Conservation (phyloP, 2,329 filamentous ascomycete species). For the Penicillium palitans region DNA sequence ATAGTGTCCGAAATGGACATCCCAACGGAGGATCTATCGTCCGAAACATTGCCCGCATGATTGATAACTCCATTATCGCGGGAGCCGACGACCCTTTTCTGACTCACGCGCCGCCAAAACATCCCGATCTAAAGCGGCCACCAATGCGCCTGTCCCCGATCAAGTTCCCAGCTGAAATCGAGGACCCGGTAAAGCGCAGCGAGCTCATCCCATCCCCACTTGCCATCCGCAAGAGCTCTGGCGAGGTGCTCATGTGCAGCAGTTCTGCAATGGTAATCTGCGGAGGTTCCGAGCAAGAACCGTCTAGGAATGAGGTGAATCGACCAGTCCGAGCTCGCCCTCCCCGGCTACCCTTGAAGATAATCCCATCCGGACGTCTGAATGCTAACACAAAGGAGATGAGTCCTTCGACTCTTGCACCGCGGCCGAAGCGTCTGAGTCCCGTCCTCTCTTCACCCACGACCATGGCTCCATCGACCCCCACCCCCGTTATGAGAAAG, state of each 20-base stretch:
- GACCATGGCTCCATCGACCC: background rate
- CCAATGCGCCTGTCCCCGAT: constrained; percentile 4
- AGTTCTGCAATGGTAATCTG: background rate
- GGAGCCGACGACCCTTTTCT: constrained; percentile 31
- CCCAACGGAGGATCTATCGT: constrained; percentile 20
- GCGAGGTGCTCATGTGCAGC: constrained; percentile 4
- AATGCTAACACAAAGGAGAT: constrained; percentile 4
- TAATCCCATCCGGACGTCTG: constrained; percentile 16
- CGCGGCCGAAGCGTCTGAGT: background rate
- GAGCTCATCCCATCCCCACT: constrained; percentile 31
- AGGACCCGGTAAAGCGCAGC: constrained; percentile 6
- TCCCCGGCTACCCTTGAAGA: constrained; percentile 25
- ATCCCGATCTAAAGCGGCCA: background rate
- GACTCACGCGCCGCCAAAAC: background rate
- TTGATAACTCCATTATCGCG: constrained; percentile 26
- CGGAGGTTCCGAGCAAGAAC: background rate
- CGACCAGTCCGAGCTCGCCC: constrained; percentile 10
- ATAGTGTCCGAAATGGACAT: constrained; percentile 13
- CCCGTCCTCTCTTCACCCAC: background rate
- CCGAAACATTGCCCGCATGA: constrained; percentile 28
- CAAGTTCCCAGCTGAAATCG: background rate
- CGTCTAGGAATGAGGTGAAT: background rate
- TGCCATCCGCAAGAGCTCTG: constrained; percentile 24
- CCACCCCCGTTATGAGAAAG: background rate
- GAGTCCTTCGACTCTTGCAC: background rate